Base-by-base conservation (phyloP, 345 rosid species). In the Kernera saxatilis region DNA sequence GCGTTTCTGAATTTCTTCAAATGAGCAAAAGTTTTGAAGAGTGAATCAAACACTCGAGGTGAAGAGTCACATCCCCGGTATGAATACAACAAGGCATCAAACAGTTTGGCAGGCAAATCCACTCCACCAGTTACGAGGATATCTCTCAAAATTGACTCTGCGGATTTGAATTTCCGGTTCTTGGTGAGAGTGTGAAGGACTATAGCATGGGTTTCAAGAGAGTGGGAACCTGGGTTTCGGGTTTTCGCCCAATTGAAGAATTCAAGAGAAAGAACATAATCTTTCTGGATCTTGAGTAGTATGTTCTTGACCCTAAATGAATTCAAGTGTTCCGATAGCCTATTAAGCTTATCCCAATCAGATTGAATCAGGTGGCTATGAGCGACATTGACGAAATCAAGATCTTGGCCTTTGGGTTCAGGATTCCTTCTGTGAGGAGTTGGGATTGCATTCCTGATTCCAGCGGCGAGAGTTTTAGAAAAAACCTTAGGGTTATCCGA, bases 291-390 rank as follows among this genome's bases (percentile, higher is more conserved):
- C 77, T 83, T 90, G 13, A 93, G 32, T 49, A 90, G 75, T 39
- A 90, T 56, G 64, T 80, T 88, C 82, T 77, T 84, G 43, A 87
- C 83, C 63, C 96, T 81, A 60, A 83, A 71, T 1, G 90, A 82
- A 2, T 87, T 78, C 50, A 87, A 37, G 33, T 81, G 83, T 54
- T 78, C 7, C 0, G 88, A 67, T 14, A 88, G 58, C 18, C 73
- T 33, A 15, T 71, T 67, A 43, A 93, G 93, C 77, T 84, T 77
- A 43, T 78, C 84, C 98, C 96, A 90, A 58, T 88, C 89, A 39
- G 89, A 87, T 50, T 87, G 97, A 74, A 90, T 77, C 23, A 93
- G 80, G 72, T 93, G 96, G 80, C 98, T 87, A 73, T 86, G 84
- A 1, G 88, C 85, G 58, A 93, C 90, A 64, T 79, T 90, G 61